Conservation (phyloP, 306 rosid species). For the Rosa multiflora region DNA sequence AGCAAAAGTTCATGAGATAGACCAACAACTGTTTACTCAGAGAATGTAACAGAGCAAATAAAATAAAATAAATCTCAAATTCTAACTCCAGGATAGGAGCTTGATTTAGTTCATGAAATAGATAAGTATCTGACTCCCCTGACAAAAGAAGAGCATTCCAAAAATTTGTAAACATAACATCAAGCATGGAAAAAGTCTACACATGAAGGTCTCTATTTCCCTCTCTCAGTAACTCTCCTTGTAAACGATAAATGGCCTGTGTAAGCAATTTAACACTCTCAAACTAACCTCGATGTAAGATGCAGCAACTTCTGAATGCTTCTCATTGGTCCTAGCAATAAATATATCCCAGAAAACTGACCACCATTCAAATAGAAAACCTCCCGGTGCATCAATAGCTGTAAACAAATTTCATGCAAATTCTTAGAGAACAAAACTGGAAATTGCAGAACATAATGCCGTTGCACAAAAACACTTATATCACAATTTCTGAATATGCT, state of each 20-base stretch:
- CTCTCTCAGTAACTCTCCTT: conserved; percentile 7
- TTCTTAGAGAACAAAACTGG: conserved; percentile 8
- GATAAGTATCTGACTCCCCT: neutral
- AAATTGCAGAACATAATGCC: conserved; percentile 9
- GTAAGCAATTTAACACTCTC: conserved; percentile 3
- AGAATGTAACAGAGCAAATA: neutral
- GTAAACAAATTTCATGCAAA: conserved; percentile 37
- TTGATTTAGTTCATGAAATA: neutral
- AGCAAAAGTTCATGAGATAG: neutral
- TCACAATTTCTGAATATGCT: conserved; percentile 32
- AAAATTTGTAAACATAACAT: neutral
- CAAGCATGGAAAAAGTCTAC: neutral
- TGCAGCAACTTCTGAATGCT: conserved; percentile 98
- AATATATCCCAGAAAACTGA: conserved; percentile 99
- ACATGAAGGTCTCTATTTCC: neutral
- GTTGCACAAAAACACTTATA: conserved; percentile 1
- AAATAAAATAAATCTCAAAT: neutral
- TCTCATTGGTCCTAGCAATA: conserved; percentile 98
- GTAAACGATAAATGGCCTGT: conserved; percentile 20
- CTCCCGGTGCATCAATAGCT: conserved; percentile 99
- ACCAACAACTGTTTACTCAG: neutral
- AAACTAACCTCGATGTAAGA: conserved; percentile 93
- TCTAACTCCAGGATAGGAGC: neutral
- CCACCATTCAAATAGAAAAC: conserved; percentile 99
- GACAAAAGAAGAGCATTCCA: neutral